Evolutionary conservation across 495 filamentous ascomycete species (phyloP), one percentile per base, ranked within the genome.

Genomic region (Lichina pygmaea): DNA sequence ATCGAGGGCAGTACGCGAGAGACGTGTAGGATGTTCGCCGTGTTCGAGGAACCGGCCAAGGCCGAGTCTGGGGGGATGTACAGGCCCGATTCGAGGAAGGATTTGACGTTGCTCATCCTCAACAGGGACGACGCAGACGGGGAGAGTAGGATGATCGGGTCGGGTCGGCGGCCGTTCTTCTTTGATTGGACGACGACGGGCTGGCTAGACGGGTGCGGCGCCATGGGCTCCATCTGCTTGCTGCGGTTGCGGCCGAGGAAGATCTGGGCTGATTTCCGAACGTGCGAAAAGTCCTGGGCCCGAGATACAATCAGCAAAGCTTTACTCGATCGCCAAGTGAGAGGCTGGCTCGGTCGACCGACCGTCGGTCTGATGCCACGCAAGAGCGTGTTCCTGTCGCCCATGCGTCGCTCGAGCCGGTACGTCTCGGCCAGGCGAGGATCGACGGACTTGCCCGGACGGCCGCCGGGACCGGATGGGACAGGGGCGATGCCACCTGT

Each of bases 61-160:
- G 75, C 60, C 48, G 77, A 71, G 58, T 83, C 77, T 0, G 83
- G 70, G 2, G 85, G 79, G 3, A 79, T 66, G 61, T 84, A 99
- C 39, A 75, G 58, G 45, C 86, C 85, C 46, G 71, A 68, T 58
- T 86, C 75, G 49, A 99, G 82, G 70, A 99, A 99, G 39, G 81
- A 73, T 51, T 92, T 91, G 62, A 92, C 83, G 60, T 99, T 99
- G 17, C 81, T 76, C 77, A 94, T 84, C 59, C 83, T 80, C n/a
- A 99, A 81, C 42, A 95, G 78, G 8, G 86, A 86, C 16, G 85
- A 93, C 33, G 91, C 91, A 32, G 86, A 94, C n/a, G 91, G 89
- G 3, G 91, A 95, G 53, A 99, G 77, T 11, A 99, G 73, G 62
- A 99, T 93, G 60, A 99, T 99, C 16, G 91, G 91, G 55, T 97